Conservation (phyloP, 202 grass and related monocot species). For the Eragrostis tef region DNA sequence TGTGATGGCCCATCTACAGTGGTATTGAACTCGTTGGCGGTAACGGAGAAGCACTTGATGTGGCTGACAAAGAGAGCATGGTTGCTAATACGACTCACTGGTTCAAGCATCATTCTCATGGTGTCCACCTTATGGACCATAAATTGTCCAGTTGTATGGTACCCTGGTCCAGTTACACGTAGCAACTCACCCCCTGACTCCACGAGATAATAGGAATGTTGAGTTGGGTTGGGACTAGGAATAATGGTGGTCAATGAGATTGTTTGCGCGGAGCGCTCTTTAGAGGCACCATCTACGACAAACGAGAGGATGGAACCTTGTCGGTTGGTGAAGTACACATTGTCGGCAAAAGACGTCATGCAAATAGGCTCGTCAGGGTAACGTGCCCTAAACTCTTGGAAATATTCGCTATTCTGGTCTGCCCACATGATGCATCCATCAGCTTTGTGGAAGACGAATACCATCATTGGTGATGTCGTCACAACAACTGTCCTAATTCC, state of each 20-base stretch:
- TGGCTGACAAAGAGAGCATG: neutral
- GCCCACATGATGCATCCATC: too few species aligned
- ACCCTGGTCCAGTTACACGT: neutral
- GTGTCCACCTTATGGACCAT: neutral
- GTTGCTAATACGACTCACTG: neutral
- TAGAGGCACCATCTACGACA: neutral
- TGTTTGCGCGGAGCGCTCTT: neutral
- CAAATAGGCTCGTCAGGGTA: neutral
- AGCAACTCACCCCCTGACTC: neutral
- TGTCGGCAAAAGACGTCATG: neutral
- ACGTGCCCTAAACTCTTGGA: too few species aligned
- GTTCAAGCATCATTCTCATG: neutral
- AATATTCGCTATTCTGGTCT: too few species aligned
- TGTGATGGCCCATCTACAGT: too few species aligned
- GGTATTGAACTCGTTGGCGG: neutral
- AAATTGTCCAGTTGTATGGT: rapidly evolving
- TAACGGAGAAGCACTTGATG: neutral
- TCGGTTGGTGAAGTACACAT: neutral
- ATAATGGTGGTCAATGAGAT: neutral
- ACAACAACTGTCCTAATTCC: too few species aligned
- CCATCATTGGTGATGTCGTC: too few species aligned
- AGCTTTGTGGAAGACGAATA: too few species aligned
- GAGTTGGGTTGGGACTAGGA: neutral
- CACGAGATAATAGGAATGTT: neutral
- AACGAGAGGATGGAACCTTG: neutral